Conservation (phyloP, 2,329 filamentous ascomycete species). For the Hypoxylon sp. region DNA sequence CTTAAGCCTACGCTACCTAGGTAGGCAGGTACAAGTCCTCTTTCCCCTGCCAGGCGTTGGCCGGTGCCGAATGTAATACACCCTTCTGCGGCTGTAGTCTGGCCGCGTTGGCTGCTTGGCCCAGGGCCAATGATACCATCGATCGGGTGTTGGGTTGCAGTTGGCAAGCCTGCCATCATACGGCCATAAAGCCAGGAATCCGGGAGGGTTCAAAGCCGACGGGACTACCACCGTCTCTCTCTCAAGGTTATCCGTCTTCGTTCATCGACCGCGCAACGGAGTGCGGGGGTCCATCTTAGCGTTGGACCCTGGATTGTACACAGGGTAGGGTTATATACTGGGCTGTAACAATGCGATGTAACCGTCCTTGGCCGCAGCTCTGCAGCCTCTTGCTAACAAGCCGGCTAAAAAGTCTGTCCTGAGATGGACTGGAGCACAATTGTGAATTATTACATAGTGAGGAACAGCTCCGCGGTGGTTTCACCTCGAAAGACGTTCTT, state of each 20-base stretch:
- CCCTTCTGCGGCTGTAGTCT: slow-evolving; percentile 28
- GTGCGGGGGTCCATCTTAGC: slow-evolving; percentile 15
- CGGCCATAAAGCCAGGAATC: slow-evolving; percentile 28
- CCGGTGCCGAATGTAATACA: slow-evolving; percentile 4
- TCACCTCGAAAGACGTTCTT: slow-evolving; percentile 13
- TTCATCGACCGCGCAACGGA: slow-evolving; percentile 8
- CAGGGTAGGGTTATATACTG: slow-evolving; percentile 24
- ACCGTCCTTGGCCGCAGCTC: slow-evolving; percentile 19
- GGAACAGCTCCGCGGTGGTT: slow-evolving; percentile 10
- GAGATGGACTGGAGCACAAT: slow-evolving; percentile 3
- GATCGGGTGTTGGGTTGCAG: slow-evolving; percentile 33
- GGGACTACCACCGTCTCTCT: slow-evolving; percentile 5
- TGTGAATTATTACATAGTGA: slow-evolving; percentile 3
- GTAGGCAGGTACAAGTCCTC: no score
- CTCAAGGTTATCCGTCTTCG: no score
- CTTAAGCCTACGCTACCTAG: background rate
- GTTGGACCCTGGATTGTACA: slow-evolving; percentile 7
- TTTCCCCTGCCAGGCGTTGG: background rate
- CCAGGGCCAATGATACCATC: slow-evolving; percentile 21
- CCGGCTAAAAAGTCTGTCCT: slow-evolving; percentile 26
- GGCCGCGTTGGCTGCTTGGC: slow-evolving; percentile 18
- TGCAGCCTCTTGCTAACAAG: slow-evolving; percentile 24
- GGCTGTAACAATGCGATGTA: slow-evolving; percentile 24
- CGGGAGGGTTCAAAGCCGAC: slow-evolving; percentile 4
- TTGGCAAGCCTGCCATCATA: slow-evolving; percentile 19